A percentile compares a stretch with the other conserved stretches of the same genome.
Conservation (phyloP, 2,329 filamentous ascomycete genomes). For the Aureobasidium leucospermi region DNA sequence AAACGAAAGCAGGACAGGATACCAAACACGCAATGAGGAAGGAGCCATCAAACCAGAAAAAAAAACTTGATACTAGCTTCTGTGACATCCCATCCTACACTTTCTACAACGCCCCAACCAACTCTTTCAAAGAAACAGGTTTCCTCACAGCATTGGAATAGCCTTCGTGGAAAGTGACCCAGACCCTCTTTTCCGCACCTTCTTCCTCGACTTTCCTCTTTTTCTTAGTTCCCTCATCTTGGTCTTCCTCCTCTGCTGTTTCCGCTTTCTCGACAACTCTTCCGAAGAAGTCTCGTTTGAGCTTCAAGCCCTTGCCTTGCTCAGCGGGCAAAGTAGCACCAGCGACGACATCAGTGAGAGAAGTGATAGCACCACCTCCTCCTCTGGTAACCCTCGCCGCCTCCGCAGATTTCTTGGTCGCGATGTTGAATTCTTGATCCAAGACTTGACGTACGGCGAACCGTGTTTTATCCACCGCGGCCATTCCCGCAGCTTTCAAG, state of each 20-base stretch:
- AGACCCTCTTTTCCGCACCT: slow-evolving; percentile 55
- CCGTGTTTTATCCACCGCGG: slow-evolving; percentile 55
- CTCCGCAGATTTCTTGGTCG: slow-evolving; percentile 59
- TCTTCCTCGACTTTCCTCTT: slow-evolving; percentile 28
- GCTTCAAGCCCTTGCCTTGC: slow-evolving; percentile 23
- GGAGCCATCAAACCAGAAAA: no score
- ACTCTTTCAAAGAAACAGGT: slow-evolving; percentile 71
- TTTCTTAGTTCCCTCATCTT: slow-evolving; percentile 20
- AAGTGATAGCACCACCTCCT: slow-evolving; percentile 26
- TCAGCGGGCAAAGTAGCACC: slow-evolving; percentile 12
- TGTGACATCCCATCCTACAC: no score
- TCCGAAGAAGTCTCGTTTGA: slow-evolving; percentile 83
- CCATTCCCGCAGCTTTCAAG: slow-evolving; percentile 38
- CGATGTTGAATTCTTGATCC: slow-evolving; percentile 78
- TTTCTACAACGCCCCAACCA: slow-evolving; percentile 54
- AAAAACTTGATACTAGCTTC: no score
- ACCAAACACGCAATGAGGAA: no score
- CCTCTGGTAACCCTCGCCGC: slow-evolving; percentile 58
- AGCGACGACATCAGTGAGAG: slow-evolving; percentile 18
- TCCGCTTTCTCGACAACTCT: slow-evolving; percentile 42
- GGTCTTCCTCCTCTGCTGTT: slow-evolving; percentile 33
- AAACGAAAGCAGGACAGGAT: no score
- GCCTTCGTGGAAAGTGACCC: slow-evolving; percentile 86
- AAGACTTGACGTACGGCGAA: slow-evolving; percentile 91
- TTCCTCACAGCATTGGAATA: slow-evolving; percentile 89